Base-by-base conservation (phyloP, 345 rosid species). In the Balakata baccata region DNA sequence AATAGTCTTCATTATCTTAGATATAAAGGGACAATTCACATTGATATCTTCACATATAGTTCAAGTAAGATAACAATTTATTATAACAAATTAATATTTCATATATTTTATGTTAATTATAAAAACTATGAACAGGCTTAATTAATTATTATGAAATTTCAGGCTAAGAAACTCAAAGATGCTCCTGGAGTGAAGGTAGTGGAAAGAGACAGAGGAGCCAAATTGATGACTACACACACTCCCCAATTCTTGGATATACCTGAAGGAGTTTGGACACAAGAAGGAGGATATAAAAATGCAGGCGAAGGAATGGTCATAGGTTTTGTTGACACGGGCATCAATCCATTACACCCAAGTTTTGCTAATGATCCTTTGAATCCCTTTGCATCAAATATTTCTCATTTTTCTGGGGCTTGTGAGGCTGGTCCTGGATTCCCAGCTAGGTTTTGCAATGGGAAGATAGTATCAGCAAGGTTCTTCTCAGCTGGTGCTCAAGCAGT, bases 121-220 rank as follows among this genome's bases (percentile, higher is more conserved):
- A 29, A 29, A 29, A 29, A 29, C 34, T 29, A 29, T 29, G 2
- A 1, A 29, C 34, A 29, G 34, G 34, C 1, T 29, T 29, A 29
- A 29, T 56, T 6, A 43, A 50, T 9, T 60, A 7, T 41, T 39
- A 18, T n/a, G 14, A 66, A 45, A 37, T 20, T 64, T 20, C 85
- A 90, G 97, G 94, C 88, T 62, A 76, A 79, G 78, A 92, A 85
- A 74, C 90, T 94, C 5, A 79, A 54, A 80, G 52, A 64, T 14
- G 78, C 80, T 29, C 71, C 76, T 10, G 88, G 88, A 75, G 89
- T 90, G 16, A 94, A 83, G 77, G 50, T 79, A 80, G 81, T 94
- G 66, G 98, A 92, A 83, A 88, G 84, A 82, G 98, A 90, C 63
- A 88, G 87, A 77, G 94, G 97, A 83, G 92, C 88, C 70, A 90